A percentile compares a stretch with the other conserved stretches of the same genome.
These are phyloP conservation scores for Perilla frutescens DNA, from an alignment of 257 asterid genomes.

Conservation along the genomic window DNA sequence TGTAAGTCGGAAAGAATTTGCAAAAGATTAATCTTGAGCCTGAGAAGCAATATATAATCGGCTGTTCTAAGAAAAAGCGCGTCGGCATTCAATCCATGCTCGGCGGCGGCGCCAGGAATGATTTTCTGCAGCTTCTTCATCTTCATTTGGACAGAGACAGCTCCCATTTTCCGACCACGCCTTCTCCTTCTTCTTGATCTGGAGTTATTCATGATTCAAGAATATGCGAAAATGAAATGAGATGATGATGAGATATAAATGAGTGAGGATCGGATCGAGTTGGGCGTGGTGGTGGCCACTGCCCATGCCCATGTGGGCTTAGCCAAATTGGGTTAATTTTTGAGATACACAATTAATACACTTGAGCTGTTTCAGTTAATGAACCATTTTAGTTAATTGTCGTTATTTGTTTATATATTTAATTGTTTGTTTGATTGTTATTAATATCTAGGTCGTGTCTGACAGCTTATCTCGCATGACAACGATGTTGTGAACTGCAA, in stretches of 20 bases:
- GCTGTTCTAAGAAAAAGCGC: conserved; percentile 49
- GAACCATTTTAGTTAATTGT: conserved; percentile 22
- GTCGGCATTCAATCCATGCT: conserved; percentile 40
- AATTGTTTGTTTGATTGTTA: not conserved
- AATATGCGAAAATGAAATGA: not conserved
- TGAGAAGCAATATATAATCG: conserved; percentile 52
- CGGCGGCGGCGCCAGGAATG: conserved; percentile 38
- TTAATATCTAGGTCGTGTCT: not conserved
- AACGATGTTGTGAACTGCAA: not conserved
- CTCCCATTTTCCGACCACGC: conserved; percentile 20
- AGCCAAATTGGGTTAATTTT: conserved; percentile 32
- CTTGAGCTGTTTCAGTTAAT: conserved; percentile 49
- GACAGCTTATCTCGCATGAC: not conserved
- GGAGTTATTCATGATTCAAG: conserved; percentile 29
- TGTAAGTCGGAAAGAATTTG: conserved; percentile 37
- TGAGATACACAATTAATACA: too few relatives aligned
- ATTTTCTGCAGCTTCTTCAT: conserved; percentile 48
- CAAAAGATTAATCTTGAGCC: conserved; percentile 44
- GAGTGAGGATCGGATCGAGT: conserved; percentile 3
- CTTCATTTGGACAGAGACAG: conserved; percentile 33
- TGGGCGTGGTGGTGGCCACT: conserved; percentile 7
- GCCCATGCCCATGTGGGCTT: conserved; percentile 38
- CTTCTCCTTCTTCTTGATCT: conserved; percentile 3
- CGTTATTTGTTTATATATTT: not conserved
- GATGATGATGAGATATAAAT: conserved; percentile 38